Conservation (phyloP, 495 filamentous ascomycete genomes). For the Neurospora cerealis region DNA sequence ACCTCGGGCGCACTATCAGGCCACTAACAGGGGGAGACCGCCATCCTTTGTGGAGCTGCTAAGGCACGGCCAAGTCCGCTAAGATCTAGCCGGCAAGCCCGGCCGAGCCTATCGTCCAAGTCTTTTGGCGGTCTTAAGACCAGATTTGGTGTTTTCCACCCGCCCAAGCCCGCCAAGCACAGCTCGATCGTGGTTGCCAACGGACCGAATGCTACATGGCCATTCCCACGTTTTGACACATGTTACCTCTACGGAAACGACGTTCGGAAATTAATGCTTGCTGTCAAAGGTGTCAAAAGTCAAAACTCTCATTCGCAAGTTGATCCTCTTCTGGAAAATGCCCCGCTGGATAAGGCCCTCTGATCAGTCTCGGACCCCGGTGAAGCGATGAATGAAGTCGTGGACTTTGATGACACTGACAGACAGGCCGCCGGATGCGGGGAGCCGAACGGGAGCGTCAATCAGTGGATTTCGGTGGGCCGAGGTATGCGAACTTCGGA, state of each 20-base stretch:
- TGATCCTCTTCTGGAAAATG: background rate
- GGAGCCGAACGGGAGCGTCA: background rate
- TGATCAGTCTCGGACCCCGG: background rate
- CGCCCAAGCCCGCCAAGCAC: background rate
- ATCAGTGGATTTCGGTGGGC: background rate
- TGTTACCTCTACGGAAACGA: too few species aligned
- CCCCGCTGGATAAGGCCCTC: background rate
- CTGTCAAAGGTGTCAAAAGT: background rate
- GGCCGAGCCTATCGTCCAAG: background rate
- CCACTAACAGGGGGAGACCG: background rate
- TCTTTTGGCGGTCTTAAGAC: background rate
- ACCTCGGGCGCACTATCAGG: background rate
- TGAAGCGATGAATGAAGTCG: background rate
- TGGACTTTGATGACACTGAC: background rate
- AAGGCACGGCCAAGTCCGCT: background rate
- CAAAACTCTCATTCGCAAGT: background rate
- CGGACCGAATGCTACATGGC: background rate
- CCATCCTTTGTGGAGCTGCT: background rate
- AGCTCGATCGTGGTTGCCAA: background rate
- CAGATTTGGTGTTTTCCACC: background rate
- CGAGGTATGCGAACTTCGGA: background rate
- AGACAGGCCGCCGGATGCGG: background rate
- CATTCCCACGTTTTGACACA: background rate
- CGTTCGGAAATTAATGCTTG: background rate
- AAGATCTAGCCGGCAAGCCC: background rate